phyloP scores from a whole-genome alignment of 495 filamentous ascomycete genomes.

The Talaromyces ruber region DNA sequence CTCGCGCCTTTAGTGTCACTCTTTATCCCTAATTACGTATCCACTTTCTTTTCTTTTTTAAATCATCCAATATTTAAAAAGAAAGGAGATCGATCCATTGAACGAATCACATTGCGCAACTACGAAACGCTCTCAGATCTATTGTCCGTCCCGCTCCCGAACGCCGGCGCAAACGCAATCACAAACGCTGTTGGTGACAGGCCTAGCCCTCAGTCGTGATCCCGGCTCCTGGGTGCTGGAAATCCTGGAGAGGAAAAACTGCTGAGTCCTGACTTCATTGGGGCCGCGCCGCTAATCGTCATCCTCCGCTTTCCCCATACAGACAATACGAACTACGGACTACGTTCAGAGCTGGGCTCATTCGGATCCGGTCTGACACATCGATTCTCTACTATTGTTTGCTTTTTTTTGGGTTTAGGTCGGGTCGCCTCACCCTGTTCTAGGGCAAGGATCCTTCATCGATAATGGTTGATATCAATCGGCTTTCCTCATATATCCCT shows the following conservation, averaged over 20 bases:
- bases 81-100: neutral
- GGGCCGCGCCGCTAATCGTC: neutral
- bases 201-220: neutral
- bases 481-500: neutral
- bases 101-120: neutral
- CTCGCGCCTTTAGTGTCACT: neutral
- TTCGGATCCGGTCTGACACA: neutral
- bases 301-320: neutral
- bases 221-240: neutral
- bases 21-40: neutral
- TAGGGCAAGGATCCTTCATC: neutral
- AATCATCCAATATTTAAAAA: neutral
- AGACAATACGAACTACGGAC: neutral
- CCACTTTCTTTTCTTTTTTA: neutral
- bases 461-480: neutral
- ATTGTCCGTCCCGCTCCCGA: neutral
- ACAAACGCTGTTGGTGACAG: neutral
- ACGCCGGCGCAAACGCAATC: neutral
- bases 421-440: neutral
- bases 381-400: neutral
- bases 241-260: neutral
- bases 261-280: neutral
- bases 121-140: neutral
- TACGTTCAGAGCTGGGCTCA: neutral
- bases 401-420: neutral